Base-by-base conservation (phyloP, 2,329 filamentous ascomycete genomes). In the Talaromyces marneffei region DNA sequence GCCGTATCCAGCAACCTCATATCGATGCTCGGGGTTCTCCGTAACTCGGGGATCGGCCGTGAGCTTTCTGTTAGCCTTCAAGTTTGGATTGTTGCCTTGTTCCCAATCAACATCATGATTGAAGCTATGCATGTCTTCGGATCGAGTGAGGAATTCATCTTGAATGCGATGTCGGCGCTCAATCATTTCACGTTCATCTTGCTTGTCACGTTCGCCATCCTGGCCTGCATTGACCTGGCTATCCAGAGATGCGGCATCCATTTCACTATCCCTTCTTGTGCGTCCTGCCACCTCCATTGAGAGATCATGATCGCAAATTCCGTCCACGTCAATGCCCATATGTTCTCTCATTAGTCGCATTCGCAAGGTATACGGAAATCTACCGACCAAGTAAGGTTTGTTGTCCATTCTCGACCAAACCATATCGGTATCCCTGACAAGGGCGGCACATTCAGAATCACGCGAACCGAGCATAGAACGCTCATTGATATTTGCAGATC, bases 401-500 rank as follows among this genome's bases (percentile, higher is more conserved):
- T 92, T 92, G 57, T 85, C 92, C 94, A 99, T 97, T 58, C 85
- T 90, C 5, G 92, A 96, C 81, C 86, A 87, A 62, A 97, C 85
- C 85, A 96, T 92, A 72, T 97, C 91, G 1, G 90, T 93, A 72
- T 99, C 94, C 58, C 93, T 86, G 44, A 99, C 90, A 46, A 97
- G 84, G 6, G 92, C 88, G 4, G 93, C 94, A 64, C 90, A 87
- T 75, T 99, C 94, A 0, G 93, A 97, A 74, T 99, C 94, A 69
- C 94, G 86, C 54, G 85, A 88, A 8, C 94, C 94, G 64, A 97
- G 76, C 91, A 97, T 92, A 6, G 93, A 97, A 50, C 94, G 87
- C 75, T 99, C 94, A 69, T 99, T 99, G 80, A 99, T 97, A 72
- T 99, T 99, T 58, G 94, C 94, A 50, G 93, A 97, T 18, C 94